Evolutionary conservation across 352 stramenopile species (phyloP), one percentile per base, ranked within the genome.

Genomic region (Pythium monospermum): DNA sequence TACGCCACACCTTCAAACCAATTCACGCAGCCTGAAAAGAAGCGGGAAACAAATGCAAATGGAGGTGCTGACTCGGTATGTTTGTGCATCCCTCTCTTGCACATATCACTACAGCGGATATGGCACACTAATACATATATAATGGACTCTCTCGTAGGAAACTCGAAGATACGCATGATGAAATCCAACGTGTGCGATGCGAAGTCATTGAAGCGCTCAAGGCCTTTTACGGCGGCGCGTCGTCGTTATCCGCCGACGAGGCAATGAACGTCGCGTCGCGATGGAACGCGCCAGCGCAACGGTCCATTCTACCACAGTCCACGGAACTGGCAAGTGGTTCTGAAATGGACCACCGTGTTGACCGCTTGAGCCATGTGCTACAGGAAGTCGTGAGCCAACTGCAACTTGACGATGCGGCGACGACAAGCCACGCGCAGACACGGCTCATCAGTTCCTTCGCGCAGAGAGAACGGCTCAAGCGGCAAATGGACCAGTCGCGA

Each of bases 171-270:
- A 91, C 76, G 1, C 72, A 86, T 43, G 59, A 44, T 8, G 77
- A 91, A 59, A 87, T 87, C 36, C 55, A 60, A 23, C 61, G 70
- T 41, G 73, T 87, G 40, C 74, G 70, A 16, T 38, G 52, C 21
- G 60, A 87, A 19, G 76, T 87, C 18, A 57, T 85, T 3, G 73
- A 83, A 23, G 57, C 77, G 23, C 57, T 91, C 46, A 76, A 75
- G 47, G 56, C 68, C 4, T 87, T 89, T 53, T 91, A 91, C 62
- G 61, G 73, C 47, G 69, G 59, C 22, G 64, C 68, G 10, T 83
- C 71, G 8, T 56, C 62, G 13, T 61, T 91, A n/a, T 81, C 77
- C 16, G 55, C 53, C 23, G 77, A 85, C n/a, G 71, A 84, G 8
- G 80, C 80, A 25, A 58, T 89, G 38, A 52, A 68, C 15, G 73